Evolutionary conservation across 257 asterid genomes (phyloP).

Genomic region (Solanum paucissectum): DNA sequence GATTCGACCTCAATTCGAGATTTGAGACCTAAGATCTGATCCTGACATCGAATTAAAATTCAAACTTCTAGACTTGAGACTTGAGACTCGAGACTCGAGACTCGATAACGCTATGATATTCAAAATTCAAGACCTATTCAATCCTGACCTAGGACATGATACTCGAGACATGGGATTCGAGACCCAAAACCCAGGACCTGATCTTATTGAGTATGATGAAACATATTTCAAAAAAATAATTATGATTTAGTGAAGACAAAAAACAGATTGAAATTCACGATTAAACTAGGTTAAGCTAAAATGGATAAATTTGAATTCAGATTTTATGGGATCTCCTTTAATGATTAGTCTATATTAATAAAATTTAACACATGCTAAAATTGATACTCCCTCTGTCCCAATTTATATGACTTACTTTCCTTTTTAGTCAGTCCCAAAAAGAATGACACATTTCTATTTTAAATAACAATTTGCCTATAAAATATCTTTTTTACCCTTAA

Average conservation of each 20-base stretch:
- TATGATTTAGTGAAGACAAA: background rate
- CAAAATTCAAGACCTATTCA: background rate
- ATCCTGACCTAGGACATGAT: background rate
- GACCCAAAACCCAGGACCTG: background rate
- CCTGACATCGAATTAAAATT: no score
- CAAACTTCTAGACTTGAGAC: background rate
- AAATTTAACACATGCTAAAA: background rate
- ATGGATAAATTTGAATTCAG: no score
- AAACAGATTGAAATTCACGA: fast-evolving
- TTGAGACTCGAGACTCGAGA: background rate
- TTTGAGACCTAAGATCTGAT: no score
- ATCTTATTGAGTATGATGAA: background rate
- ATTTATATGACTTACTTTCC: no score
- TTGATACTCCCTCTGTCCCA: no score
- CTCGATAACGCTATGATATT: background rate
- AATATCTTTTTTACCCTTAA: no score
- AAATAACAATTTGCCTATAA: no score
- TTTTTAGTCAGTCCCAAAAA: no score
- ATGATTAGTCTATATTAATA: background rate
- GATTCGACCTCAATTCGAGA: no score
- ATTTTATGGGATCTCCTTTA: no score
- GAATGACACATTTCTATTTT: no score
- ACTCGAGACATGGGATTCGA: background rate
- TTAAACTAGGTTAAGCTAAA: no score
- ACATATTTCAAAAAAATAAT: background rate